A percentile compares a stretch with the other conserved stretches of the same genome.
These are phyloP conservation scores for Kurtzmaniella quercitrusa DNA, from an alignment of 1,139 yeast species.

Conservation along the genomic window DNA sequence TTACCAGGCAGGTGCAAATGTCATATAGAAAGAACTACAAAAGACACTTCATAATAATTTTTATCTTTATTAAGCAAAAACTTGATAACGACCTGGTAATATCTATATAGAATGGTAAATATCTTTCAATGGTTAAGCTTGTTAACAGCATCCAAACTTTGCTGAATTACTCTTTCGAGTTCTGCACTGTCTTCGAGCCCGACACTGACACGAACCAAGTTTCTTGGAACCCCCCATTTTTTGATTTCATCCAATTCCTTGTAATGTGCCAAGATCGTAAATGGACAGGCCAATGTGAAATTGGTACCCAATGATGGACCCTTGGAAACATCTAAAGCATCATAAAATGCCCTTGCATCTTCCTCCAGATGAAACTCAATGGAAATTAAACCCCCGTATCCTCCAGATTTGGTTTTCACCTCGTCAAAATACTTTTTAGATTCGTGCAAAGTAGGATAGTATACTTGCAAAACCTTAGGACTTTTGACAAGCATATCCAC, in stretches of 20 bases:
- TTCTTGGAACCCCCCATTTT: slow-evolving; percentile 85
- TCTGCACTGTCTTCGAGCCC: slow-evolving; percentile 91
- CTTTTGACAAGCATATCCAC: slow-evolving; percentile 45
- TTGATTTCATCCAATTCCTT: slow-evolving; percentile 78
- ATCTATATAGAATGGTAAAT: no score
- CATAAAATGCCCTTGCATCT: slow-evolving; percentile 72
- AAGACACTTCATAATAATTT: no score
- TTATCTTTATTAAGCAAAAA: no score
- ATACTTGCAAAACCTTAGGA: slow-evolving; percentile 58
- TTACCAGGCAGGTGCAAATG: no score
- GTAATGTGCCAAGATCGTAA: slow-evolving; percentile 85
- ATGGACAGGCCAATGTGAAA: slow-evolving; percentile 89
- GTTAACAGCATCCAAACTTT: slow-evolving; percentile 56
- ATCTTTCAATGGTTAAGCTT: not conserved
- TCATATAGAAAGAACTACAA: no score
- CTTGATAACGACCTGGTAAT: no score
- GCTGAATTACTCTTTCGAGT: slow-evolving; percentile 52
- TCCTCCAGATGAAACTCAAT: slow-evolving; percentile 63
- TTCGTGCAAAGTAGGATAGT: slow-evolving; percentile 61
- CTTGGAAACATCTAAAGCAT: slow-evolving; percentile 70
- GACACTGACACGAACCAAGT: slow-evolving; percentile 80
- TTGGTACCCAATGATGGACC: slow-evolving; percentile 96
- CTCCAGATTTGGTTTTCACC: slow-evolving; percentile 67
- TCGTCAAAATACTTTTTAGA: slow-evolving; percentile 69
- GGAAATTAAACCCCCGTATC: slow-evolving; percentile 90